A percentile compares a stretch with the other conserved stretches of the same genome.
Evolutionary conservation across 192 early-diverging fungal species (phyloP).

Genomic region (Linnemannia zychae): DNA sequence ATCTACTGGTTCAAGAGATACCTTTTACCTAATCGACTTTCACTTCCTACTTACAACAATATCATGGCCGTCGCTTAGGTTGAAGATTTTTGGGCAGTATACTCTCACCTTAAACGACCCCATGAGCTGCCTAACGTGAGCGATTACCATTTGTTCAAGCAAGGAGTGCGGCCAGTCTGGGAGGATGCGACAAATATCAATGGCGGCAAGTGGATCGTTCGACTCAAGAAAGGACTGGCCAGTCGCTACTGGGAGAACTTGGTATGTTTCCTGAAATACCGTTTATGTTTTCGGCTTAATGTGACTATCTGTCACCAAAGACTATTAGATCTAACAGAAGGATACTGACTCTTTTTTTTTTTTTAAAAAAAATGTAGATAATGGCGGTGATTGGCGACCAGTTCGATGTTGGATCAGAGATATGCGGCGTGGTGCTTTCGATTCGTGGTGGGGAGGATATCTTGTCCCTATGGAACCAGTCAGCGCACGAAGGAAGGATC

Average conservation of each 20-base stretch:
- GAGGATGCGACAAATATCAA: constrained; percentile 88
- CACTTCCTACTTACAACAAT: background rate
- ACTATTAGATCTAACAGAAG: background rate
- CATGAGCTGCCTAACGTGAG: constrained; percentile 86
- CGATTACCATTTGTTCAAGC: constrained; percentile 95
- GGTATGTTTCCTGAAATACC: constrained; percentile 56
- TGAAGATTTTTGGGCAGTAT: constrained; percentile 86
- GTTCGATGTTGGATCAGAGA: constrained; percentile 89
- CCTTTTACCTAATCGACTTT: background rate
- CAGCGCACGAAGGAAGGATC: constrained; percentile 84
- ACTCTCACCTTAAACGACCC: constrained; percentile 85
- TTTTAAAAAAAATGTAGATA: constrained; percentile 52
- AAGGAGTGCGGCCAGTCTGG: constrained; percentile 95
- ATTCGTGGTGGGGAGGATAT: constrained; percentile 96
- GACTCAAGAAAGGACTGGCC: constrained; percentile 93
- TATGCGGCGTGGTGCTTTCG: constrained; percentile 94
- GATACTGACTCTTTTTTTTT: background rate
- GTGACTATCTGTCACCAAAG: background rate
- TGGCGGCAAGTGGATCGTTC: constrained; percentile 97
- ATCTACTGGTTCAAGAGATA: background rate
- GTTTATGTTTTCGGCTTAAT: background rate
- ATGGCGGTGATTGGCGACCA: constrained; percentile 93
- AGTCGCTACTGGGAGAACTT: constrained; percentile 93
- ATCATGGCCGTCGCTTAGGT: constrained; percentile 55
- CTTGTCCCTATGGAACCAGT: constrained; percentile 94